A percentile compares a stretch with the other conserved stretches of the same genome.
These are phyloP conservation scores for Trichoderma sp. DNA, from an alignment of 2,329 filamentous ascomycete species.

Conservation along the genomic window DNA sequence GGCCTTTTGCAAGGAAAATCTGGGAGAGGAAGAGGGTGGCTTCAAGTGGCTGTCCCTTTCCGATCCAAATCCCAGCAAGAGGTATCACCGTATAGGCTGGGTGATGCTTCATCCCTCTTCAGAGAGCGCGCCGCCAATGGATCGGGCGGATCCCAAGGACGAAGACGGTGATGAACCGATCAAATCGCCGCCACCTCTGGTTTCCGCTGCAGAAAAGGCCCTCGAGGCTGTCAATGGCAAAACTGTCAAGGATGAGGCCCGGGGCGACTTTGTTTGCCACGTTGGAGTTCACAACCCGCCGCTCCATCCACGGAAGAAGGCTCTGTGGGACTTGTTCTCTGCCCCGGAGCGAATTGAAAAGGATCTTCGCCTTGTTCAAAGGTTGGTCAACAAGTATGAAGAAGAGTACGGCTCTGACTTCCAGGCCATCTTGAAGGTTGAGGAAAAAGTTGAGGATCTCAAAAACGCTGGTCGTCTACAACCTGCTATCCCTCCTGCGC, in stretches of 20 bases:
- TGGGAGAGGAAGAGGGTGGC: slow-evolving; percentile 86
- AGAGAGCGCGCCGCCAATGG: slow-evolving; percentile 64
- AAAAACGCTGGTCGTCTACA: slow-evolving; percentile 75
- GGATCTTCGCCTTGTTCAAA: slow-evolving; percentile 79
- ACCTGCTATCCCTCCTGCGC: slow-evolving; percentile 55
- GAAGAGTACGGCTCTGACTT: slow-evolving; percentile 75
- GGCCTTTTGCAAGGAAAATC: slow-evolving; percentile 89
- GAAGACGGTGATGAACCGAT: slow-evolving; percentile 62
- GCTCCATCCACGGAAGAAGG: slow-evolving; percentile 84
- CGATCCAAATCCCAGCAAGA: slow-evolving; percentile 94
- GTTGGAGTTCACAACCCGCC: slow-evolving; percentile 95
- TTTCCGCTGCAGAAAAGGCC: slow-evolving; percentile 77
- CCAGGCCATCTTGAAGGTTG: slow-evolving; percentile 77
- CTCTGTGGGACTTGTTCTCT: slow-evolving; percentile 94
- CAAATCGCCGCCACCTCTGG: slow-evolving; percentile 51
- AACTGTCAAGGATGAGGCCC: slow-evolving; percentile 89
- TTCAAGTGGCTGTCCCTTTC: slow-evolving; percentile 96
- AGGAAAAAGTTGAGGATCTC: slow-evolving; percentile 82
- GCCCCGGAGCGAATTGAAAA: slow-evolving; percentile 90
- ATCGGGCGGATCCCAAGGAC: slow-evolving; percentile 73
- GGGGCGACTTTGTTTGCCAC: slow-evolving; percentile 96
- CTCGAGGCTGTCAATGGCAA: slow-evolving; percentile 96
- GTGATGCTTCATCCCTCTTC: slow-evolving; percentile 87
- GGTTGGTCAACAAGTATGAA: slow-evolving; percentile 83
- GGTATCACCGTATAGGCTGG: slow-evolving; percentile 97